Evolutionary conservation across 805 yeast species (phyloP).

Genomic region (Teunomyces tritomae): DNA sequence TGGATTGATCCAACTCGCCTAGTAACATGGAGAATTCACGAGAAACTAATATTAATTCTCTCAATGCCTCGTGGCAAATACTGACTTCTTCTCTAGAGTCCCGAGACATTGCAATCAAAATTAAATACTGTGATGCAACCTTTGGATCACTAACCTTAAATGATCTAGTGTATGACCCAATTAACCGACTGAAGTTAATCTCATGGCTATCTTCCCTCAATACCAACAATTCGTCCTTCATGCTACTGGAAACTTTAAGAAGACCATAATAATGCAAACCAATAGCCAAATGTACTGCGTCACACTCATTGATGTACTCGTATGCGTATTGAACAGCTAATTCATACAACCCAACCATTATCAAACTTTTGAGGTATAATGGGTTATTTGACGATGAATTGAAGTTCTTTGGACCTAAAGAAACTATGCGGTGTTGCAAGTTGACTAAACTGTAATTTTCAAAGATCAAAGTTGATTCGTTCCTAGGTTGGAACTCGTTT

Average conservation of each 20-base stretch:
- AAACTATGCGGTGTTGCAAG: slow-evolving; percentile 66
- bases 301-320: slow-evolving; percentile 64
- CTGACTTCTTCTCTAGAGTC: slow-evolving; percentile 44
- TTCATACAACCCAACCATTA: slow-evolving; percentile 79
- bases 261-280: slow-evolving; percentile 73
- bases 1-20: slow-evolving; percentile 71
- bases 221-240: slow-evolving; percentile 35
- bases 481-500: slow-evolving; percentile 44
- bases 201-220: slow-evolving; percentile 32
- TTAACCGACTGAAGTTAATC: slow-evolving; percentile 55
- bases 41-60: slow-evolving; percentile 82
- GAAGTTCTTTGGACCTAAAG: slow-evolving; percentile 73
- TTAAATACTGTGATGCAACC: slow-evolving; percentile 86
- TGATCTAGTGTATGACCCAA: slow-evolving; percentile 78
- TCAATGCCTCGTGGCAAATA: slow-evolving; percentile 71
- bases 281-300: slow-evolving; percentile 86
- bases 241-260: slow-evolving; percentile 45
- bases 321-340: slow-evolving; percentile 67
- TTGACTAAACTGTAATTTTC: slow-evolving; percentile 73
- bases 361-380: slow-evolving; percentile 68
- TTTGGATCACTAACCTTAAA: slow-evolving; percentile 85
- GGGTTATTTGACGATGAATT: slow-evolving; percentile 62
- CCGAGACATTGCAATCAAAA: slow-evolving; percentile 57
- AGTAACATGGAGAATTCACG: slow-evolving; percentile 77
- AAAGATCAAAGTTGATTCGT: slow-evolving; percentile 48